Evolutionary conservation across 305 asterid genomes (phyloP), one percentile per base, ranked within the genome.

Genomic region (Striga hermonthica): DNA sequence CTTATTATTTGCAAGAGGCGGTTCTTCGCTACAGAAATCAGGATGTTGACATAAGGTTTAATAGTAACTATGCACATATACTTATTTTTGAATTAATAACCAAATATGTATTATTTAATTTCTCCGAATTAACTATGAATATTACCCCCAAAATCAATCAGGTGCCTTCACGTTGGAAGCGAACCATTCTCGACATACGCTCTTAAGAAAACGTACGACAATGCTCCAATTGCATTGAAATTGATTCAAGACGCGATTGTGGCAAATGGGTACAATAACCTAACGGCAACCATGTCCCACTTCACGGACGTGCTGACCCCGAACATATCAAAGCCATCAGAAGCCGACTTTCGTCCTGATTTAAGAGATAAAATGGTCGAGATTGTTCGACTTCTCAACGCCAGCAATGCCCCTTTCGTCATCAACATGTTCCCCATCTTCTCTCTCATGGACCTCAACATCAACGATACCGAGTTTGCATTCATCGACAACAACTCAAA

Each of bases 401-500:
- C 1, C 2, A 31, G 35, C 13, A 13, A 61, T 10, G 43, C 84
- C 3, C 83, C 86, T 1, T 36, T 80, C 10, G 28, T 66, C 7
- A 2, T 79, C 3, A 67, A 73, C 59, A 15, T 82, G 2, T 65
- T 64, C 60, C 87, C 87, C 1, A 50, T 84, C 9, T 9, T 53
- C 6, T 53, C 9, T 3, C 63, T 62, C 3, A 12, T 16, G 4
- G 28, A 53, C 0, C 12, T 50, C 1, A 47, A 63, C 54, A n/a
- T 41, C 0, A 12, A 54, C 57, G 75, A 73, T 22, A 16, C 50
- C 0, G 87, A 82, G 14, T 84, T 84, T 47, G 76, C 79, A 0
- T 84, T 74, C 62, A 37, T 84, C 4, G 84, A 84, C 40, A 74
- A 74, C 68, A 74, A 76, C 9, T 74, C 86, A 2, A 73, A 38